These are phyloP conservation scores for Incumbomyces delicatus DNA, from an alignment of 2,329 filamentous ascomycete genomes.

Conservation along the genomic window DNA sequence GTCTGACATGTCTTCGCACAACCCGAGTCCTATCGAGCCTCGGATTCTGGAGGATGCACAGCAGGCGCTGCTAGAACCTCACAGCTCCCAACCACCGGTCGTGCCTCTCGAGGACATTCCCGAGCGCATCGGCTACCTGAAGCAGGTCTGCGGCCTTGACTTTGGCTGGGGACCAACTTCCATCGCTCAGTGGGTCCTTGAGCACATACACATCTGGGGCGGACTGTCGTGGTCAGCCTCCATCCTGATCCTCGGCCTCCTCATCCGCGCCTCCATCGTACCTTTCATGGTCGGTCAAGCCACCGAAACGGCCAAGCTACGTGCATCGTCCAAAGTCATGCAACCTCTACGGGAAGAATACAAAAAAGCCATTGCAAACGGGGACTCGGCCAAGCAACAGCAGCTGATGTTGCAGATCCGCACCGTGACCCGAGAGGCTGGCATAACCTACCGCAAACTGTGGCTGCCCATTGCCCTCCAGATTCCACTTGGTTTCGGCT, in stretches of 20 bases:
- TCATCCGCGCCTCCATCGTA: conserved; percentile 59
- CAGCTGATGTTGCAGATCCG: conserved; percentile 40
- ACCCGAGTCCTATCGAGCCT: conserved; percentile 8
- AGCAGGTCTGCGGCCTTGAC: conserved; percentile 65
- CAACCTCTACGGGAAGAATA: conserved; percentile 50
- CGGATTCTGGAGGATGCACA: conserved; percentile 13
- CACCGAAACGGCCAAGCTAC: conserved; percentile 53
- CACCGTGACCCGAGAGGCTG: conserved; percentile 44
- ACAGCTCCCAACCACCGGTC: not conserved
- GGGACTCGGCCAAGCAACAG: conserved; percentile 42
- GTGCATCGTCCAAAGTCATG: conserved; percentile 48
- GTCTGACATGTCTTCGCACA: conserved; percentile 9
- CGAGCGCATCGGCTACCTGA: conserved; percentile 72
- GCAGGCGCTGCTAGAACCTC: conserved; percentile 5
- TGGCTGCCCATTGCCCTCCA: conserved; percentile 50
- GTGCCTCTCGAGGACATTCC: conserved; percentile 35
- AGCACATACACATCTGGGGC: conserved; percentile 67
- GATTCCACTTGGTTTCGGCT: conserved; percentile 65
- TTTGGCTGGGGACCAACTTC: conserved; percentile 75
- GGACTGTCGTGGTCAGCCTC: conserved; percentile 76
- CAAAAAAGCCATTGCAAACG: conserved; percentile 31
- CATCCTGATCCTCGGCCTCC: conserved; percentile 55
- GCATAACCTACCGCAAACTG: conserved; percentile 42
- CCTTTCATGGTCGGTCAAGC: conserved; percentile 51
- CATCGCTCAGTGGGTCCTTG: conserved; percentile 63